A percentile compares a stretch with the other conserved stretches of the same genome.
Evolutionary conservation across 2,329 filamentous ascomycete species (phyloP).

Genomic region (Rosellinia necatrix): DNA sequence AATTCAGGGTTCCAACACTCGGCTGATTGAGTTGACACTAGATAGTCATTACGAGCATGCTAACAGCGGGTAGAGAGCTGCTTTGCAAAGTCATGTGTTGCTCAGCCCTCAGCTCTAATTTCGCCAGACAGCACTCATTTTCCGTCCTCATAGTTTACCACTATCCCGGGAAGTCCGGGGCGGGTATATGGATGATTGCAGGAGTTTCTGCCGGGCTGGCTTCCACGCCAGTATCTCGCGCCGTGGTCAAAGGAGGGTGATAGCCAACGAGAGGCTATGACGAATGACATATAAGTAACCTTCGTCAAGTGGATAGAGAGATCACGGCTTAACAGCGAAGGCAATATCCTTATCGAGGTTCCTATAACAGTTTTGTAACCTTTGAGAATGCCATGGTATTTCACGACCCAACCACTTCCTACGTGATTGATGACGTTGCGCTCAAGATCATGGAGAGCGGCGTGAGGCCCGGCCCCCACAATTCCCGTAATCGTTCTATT

Average conservation of each 20-base stretch:
- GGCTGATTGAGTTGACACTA: slow-evolving; percentile 32
- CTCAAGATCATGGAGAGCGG: slow-evolving; percentile 41
- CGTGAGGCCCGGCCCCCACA: slow-evolving; percentile 34
- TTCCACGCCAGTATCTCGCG: slow-evolving; percentile 34
- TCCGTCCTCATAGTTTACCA: slow-evolving; percentile 25
- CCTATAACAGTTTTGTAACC: slow-evolving; percentile 1
- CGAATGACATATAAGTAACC: slow-evolving; percentile 9
- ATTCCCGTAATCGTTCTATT: slow-evolving; percentile 8
- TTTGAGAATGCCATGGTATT: slow-evolving; percentile 16
- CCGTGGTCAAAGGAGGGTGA: slow-evolving; percentile 34
- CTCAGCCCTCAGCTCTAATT: slow-evolving; percentile 31
- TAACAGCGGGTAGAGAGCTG: slow-evolving; percentile 37
- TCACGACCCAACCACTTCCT: not conserved
- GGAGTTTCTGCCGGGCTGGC: slow-evolving; percentile 25
- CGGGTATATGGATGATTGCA: slow-evolving; percentile 25
- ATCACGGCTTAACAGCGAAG: slow-evolving; percentile 22
- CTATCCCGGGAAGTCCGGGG: slow-evolving; percentile 33
- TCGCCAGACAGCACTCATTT: slow-evolving; percentile 32
- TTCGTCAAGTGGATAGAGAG: slow-evolving; percentile 9
- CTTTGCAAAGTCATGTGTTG: slow-evolving; percentile 34
- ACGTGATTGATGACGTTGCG: slow-evolving; percentile 11
- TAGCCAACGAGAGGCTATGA: slow-evolving; percentile 28
- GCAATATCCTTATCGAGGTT: slow-evolving; percentile 7
- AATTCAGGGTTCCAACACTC: slow-evolving; percentile 11
- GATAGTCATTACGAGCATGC: slow-evolving; percentile 37